Base-by-base conservation (phyloP, 495 filamentous ascomycete genomes). In the Coniosporium apollinis region DNA sequence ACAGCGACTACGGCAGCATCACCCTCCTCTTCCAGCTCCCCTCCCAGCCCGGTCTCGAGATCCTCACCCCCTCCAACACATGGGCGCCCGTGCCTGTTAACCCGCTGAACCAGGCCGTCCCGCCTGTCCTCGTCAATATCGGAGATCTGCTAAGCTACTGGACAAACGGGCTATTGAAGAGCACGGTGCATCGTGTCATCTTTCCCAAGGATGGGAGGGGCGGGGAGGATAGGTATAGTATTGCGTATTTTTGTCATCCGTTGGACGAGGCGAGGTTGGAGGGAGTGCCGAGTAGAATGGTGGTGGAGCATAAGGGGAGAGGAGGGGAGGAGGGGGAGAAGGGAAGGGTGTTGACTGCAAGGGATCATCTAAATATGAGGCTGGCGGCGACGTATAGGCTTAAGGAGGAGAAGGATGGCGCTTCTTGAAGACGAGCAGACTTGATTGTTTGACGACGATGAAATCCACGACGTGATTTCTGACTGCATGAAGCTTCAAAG, bases 181-280 rank as follows among this genome's bases (percentile, higher is more conserved):
- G 73, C 30, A 94, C 89, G 0, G 75, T 94, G 14, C 89, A 94
- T 49, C 62, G 89, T 19, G 89, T 97, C 14, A 70, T 91, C 9
- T 91, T 91, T 34, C 74, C 83, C 0, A 40, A 60, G 4, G 47
- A 46, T 3, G 56, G 48, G 60, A 59, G 11, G 25, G 51, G 51
- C 5, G 61, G 64, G 3, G 69, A 69, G 39, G 83, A 94, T 54
- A 58, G 87, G 36, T 94, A 93, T 53, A 83, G 76, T 33, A 76
- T 96, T 41, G 89, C 73, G 9, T 96, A 80, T 48, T 94, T 94
- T 50, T 92, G 83, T 44, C 87, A 96, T 57, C 89, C 87, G 9
- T 57, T 75, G 14, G 69, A 84, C 45, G 53, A 62, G 1, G 80
- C 74, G n/a, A 58, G 69, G 47, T 55, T 96, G 39, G 71, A 67